Conservation (phyloP, 345 rosid species). For the Hibiscus tridactylites region DNA sequence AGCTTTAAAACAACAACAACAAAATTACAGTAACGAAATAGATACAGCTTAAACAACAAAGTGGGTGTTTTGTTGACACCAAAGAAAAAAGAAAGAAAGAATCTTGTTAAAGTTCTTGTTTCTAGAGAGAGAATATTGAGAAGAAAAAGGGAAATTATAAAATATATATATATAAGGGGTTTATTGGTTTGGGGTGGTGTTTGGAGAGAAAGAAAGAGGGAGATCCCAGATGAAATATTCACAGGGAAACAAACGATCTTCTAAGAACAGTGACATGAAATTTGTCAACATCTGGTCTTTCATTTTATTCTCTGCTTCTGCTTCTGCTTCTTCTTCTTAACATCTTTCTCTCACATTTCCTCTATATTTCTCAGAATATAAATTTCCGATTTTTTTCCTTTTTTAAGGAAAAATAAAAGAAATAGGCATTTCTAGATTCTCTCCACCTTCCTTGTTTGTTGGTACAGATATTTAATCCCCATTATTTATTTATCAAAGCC, state of each 20-base stretch:
- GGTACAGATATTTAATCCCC: constrained; percentile 3
- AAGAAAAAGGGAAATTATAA: constrained; percentile 22
- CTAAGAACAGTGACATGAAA: constrained; percentile 85
- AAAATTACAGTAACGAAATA: constrained; percentile 9
- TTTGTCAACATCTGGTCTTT: constrained; percentile 97
- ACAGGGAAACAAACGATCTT: constrained; percentile 72
- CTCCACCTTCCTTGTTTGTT: constrained; percentile 35
- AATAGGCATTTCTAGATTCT: constrained; percentile 45
- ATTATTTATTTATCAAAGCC: too few relatives aligned
- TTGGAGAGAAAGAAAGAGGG: constrained; percentile 24
- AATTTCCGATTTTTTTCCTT: not conserved
- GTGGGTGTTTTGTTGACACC: constrained; percentile 37
- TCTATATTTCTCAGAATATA: too few relatives aligned
- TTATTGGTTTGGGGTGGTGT: constrained; percentile 10
- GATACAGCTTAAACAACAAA: constrained; percentile 22
- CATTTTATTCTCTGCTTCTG: constrained; percentile 73
- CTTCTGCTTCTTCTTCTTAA: constrained; percentile 45
- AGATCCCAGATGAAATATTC: constrained; percentile 51
- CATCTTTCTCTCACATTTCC: constrained; percentile 1
- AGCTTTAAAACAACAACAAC: constrained; percentile 15
- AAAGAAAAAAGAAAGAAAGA: constrained; percentile 33
- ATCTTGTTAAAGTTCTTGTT: constrained; percentile 11
- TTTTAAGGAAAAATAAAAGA: constrained; percentile 9
- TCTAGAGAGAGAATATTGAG: constrained; percentile 25
- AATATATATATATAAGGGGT: not conserved